Base-by-base conservation (phyloP, 352 stramenopile species). In the Phytophthora lateralis region DNA sequence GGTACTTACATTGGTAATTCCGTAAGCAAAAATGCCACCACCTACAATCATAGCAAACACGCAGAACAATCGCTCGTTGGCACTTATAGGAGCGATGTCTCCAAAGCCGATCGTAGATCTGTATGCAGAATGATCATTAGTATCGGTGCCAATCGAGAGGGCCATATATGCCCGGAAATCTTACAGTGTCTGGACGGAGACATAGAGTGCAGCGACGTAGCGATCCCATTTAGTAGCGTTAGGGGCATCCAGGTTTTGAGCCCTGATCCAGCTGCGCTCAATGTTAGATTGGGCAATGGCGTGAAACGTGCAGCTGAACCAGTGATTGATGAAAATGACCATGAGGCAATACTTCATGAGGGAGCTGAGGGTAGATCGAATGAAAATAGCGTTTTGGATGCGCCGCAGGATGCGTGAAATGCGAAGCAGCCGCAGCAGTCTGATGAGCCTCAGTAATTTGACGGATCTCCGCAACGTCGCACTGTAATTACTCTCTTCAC, bases 21-120 rank as follows among this genome's bases (percentile, higher is more conserved):
- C 78, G 54, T 90, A 92, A n/a, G 80, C 83, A 41, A 92, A 90
- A 37, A 90, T 86, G 17, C 80, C 78, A 12, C 72, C 79, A 43
- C 83, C 80, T 18, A 85, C 55, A 62, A 90, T 76, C 83, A 92
- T 90, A 24, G 80, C 79, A 34, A 88, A 80, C 9, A 92, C 82
- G n/a, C 67, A 67, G 47, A 90, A 92, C 15, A 89, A 57, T 6
- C 83, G 75, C 54, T 92, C 83, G 60, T 75, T 71, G 9, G 79
- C 66, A 41, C 69, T 89, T 11, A 68, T 55, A 4, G 69, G 63
- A 10, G 75, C 56, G 2, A 92, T 60, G 49, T 89, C 80, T 11
- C 80, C 80, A 37, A 78, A 89, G 2, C 78, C 75, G 12, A 87
- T 82, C 4, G 78, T 90, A 24, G 80, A 75, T 18, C 78, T 88